Evolutionary conservation across 2,329 filamentous ascomycete genomes (phyloP), one percentile per base, ranked within the genome.

Genomic region (Diplodia mutila): DNA sequence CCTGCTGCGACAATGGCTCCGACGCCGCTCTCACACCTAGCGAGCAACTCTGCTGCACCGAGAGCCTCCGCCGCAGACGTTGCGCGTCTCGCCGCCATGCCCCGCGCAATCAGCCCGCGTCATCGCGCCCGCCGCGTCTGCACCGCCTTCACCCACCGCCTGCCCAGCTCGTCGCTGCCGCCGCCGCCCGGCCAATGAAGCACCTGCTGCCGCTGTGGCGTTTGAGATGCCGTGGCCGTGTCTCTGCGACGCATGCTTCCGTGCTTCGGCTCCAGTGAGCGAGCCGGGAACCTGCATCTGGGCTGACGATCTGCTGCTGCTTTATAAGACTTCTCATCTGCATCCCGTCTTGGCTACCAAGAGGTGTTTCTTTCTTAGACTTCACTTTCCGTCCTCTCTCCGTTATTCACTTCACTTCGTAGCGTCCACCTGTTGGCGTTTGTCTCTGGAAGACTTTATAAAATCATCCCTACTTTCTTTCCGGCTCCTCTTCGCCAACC

Each of bases 401-500:
- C 34, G 23, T 63, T 67, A 32, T 61, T 61, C 49, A 16, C 23
- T 61, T 61, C 49, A 16, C 23, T 67, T 67, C 54, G 48, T 67
- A n/a, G 34, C 55, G 55, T 42, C 32, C 48, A 9, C 55, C 32
- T 61, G 25, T 37, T 16, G 52, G 49, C 25, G 54, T 52, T 48
- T 61, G 55, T 67, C 57, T 67, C 54, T 61, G 65, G 55, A 52
- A 61, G 65, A 61, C 55, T 48, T 46, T 57, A 52, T 61, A 52
- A 49, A 42, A 46, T 16, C 49, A 32, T 25, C 25, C n/a, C 21
- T 16, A 18, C 55, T 53, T 63, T 23, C 9, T 29, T 49, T 52
- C 27, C 48, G 6, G 8, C 65, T 14, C 37, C 37, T 48, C 29
- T 53, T 27, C 16, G 42, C 27, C n/a, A n/a, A 34, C 51, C 16